Percentiles rank a stretch among this genome's conserved stretches.
phyloP scores from a whole-genome alignment of 495 filamentous ascomycete species.

The Penicillium canariense region DNA sequence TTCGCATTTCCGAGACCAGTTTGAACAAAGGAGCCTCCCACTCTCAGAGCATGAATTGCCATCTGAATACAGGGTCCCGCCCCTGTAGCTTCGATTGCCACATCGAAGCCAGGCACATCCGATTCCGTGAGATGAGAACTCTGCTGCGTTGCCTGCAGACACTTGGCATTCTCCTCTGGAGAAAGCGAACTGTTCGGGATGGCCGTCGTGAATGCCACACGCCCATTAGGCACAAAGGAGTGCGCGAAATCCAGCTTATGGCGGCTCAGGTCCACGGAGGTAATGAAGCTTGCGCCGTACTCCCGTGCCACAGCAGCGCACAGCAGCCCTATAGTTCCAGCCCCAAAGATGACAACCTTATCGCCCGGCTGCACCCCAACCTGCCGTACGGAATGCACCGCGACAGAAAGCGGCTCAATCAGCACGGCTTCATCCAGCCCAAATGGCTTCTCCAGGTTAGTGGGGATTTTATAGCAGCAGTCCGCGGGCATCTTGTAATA shows the following conservation, averaged over 20 bases:
- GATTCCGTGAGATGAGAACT: constrained; percentile 3
- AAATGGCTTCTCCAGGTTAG: constrained; percentile 39
- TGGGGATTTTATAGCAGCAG: constrained; percentile 79
- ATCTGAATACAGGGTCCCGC: constrained; percentile 75
- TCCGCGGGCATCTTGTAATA: constrained; percentile 76
- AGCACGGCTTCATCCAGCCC: constrained; percentile 79
- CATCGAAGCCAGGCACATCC: constrained; percentile 58
- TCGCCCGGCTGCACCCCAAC: constrained; percentile 67
- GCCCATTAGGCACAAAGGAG: constrained; percentile 55
- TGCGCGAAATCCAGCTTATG: constrained; percentile 67
- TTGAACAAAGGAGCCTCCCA: constrained; percentile 81
- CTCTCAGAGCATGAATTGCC: constrained; percentile 63
- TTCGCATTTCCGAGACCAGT: constrained; percentile 77
- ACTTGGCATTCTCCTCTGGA: constrained; percentile 32
- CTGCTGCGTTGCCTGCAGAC: constrained; percentile 20
- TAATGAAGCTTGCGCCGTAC: constrained; percentile 70
- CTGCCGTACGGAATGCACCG: constrained; percentile 74
- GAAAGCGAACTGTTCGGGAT: constrained; percentile 23
- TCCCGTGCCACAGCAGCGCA: constrained; percentile 76
- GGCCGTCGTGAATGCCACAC: constrained; percentile 36
- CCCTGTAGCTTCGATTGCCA: constrained; percentile 80
- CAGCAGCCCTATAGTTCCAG: constrained; percentile 80
- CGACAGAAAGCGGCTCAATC: constrained; percentile 81
- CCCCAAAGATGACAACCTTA: constrained; percentile 77
- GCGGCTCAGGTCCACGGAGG: constrained; percentile 74